Conservation (phyloP, 169 alveolate species). For the Cryptosporidium parvum region DNA sequence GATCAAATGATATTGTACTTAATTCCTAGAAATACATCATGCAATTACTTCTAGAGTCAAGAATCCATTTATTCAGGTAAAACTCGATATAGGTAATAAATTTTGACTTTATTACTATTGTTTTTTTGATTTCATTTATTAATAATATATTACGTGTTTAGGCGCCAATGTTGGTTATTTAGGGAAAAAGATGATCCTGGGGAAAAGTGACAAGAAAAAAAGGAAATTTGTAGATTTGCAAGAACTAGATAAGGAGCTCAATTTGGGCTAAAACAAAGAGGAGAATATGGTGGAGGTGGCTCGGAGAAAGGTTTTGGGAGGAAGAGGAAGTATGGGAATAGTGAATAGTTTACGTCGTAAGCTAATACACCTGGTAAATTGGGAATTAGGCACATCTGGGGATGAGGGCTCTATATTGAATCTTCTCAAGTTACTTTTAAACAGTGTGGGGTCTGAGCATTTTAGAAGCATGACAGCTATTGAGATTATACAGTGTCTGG, state of each 20-base stretch:
- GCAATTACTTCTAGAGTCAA: background rate
- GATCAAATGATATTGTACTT: background rate
- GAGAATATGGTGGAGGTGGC: background rate
- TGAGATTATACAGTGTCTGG: conserved; percentile 60
- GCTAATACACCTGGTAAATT: conserved; percentile 38
- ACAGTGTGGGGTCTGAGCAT: conserved; percentile 68
- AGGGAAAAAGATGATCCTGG: background rate
- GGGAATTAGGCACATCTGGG: conserved; percentile 51
- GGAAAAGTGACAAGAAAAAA: background rate
- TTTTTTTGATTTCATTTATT: background rate
- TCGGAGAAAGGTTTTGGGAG: conserved; percentile 29
- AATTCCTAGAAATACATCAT: background rate
- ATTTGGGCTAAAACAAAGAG: background rate
- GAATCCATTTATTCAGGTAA: background rate
- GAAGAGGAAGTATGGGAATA: conserved; percentile 63
- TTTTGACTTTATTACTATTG: background rate
- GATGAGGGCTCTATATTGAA: background rate
- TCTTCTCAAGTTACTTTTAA: conserved; percentile 10
- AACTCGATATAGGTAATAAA: background rate
- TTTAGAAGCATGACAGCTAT: conserved; percentile 61
- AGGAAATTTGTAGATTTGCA: conserved; percentile 16
- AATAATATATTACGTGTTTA: background rate
- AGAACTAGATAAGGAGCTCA: too few relatives aligned
- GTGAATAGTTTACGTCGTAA: conserved; percentile 51
- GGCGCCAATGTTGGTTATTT: conserved; percentile 3